Evolutionary conservation across 306 rosid genomes (phyloP), one percentile per base, ranked within the genome.

Genomic region (Casuarina glauca): DNA sequence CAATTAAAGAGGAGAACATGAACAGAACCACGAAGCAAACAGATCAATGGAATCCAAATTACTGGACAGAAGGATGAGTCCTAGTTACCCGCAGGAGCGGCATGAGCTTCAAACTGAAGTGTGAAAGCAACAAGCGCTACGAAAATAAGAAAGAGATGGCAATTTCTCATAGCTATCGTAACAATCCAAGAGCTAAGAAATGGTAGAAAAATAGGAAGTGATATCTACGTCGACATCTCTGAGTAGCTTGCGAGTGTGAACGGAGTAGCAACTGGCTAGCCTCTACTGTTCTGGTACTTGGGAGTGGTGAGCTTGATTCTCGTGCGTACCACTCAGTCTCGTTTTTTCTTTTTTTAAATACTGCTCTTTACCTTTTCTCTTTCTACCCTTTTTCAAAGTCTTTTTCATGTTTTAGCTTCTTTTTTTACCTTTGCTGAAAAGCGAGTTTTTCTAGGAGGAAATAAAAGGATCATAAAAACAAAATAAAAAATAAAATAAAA

Each of bases 71-170:
- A 43, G 72, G 83, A 63, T 20, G 80, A 8, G 54, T 2, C 12
- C 72, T 39, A 9, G n/a, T 74, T 74, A 95, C 99, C 99, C 38
- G 99, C 85, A 70, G 97, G 97, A 83, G 96, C 96, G 69, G 97
- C 93, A 46, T 83, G 86, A 73, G 91, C 89, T 84, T 86, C 90
- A 77, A 83, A 80, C 16, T 66, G 89, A 45, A 89, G 88, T 69
- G 86, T 67, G 80, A 36, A 87, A 85, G 78, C 35, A 53, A 82
- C 61, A 62, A 87, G 84, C 19, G 81, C 66, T 75, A 83, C 6
- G 62, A 84, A 66, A 52, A 88, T 35, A 71, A 80, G 77, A 13
- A 84, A 62, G 54, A 83, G 78, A 74, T 77, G 35, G 69, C 88
- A 75, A 74, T 74, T 89, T 82, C 82, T 84, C 98, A 90, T 90